A percentile compares a stretch with the other conserved stretches of the same genome.
Evolutionary conservation across 2,329 filamentous ascomycete species (phyloP).

Genomic region (Talaromyces sp.): DNA sequence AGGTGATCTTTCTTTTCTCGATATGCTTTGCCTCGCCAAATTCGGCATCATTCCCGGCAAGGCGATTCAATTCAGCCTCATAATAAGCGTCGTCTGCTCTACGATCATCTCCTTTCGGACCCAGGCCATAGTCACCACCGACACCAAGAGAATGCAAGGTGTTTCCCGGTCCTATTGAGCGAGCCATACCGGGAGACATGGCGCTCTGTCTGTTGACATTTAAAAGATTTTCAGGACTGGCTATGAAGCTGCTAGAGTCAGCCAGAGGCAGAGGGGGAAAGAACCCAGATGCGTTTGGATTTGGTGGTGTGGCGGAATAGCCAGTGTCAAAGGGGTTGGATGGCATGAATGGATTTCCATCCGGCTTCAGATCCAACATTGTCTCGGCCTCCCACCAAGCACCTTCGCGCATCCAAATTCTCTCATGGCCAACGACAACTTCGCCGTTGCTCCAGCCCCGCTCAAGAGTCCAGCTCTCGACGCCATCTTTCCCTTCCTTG

Average conservation of each 20-base stretch:
- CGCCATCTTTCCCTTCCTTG: constrained; percentile 82
- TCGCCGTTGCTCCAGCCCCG: constrained; percentile 98
- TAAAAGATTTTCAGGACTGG: constrained; percentile 69
- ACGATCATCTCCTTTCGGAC: constrained; percentile 74
- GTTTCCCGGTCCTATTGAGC: constrained; percentile 37
- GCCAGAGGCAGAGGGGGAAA: constrained; percentile 61
- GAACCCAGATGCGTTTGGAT: constrained; percentile 57
- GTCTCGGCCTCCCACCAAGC: constrained; percentile 98
- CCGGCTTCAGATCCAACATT: constrained; percentile 84
- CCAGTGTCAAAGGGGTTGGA: constrained; percentile 64
- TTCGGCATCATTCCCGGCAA: constrained; percentile 69
- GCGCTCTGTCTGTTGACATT: constrained; percentile 54
- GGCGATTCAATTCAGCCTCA: constrained; percentile 60
- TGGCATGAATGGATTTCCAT: constrained; percentile 50
- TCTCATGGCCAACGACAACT: constrained; percentile 82
- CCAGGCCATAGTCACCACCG: constrained; percentile 83
- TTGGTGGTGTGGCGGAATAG: constrained; percentile 61
- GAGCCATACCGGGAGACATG: constrained; percentile 43
- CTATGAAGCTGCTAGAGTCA: constrained; percentile 58
- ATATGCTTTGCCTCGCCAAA: constrained; percentile 72
- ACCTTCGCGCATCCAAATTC: constrained; percentile 89
- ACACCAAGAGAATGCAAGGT: constrained; percentile 42
- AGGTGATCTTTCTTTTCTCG: constrained; percentile 62
- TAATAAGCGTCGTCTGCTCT: constrained; percentile 69
- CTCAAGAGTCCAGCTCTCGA: constrained; percentile 90